A percentile compares a stretch with the other conserved stretches of the same genome.
Conservation (phyloP, 495 filamentous ascomycete species). For the Hypomontagnella submonticulosa region DNA sequence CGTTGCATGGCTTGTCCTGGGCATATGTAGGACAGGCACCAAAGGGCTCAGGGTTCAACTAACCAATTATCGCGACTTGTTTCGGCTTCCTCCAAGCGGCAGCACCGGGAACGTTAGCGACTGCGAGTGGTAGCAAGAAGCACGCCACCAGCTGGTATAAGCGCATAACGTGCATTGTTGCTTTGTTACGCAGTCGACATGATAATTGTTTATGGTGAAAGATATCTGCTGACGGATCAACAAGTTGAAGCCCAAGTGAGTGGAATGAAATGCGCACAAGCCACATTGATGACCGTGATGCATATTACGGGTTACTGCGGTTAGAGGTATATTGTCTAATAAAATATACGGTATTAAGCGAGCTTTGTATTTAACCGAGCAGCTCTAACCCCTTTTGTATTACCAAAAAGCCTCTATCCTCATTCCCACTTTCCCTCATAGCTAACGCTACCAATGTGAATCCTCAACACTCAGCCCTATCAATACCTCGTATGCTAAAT, state of each 20-base stretch:
- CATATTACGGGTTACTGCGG: not conserved
- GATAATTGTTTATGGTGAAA: constrained; percentile 13
- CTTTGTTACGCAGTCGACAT: not conserved
- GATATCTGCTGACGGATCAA: constrained; percentile 13
- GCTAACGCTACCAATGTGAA: too few species aligned
- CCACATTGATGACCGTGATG: not conserved
- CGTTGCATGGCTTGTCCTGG: too few species aligned
- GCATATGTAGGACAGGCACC: too few species aligned
- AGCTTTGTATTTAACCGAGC: too few species aligned
- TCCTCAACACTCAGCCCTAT: too few species aligned
- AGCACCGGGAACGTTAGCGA: not conserved
- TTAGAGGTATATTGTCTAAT: not conserved
- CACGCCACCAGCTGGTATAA: constrained; percentile 4
- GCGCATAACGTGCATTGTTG: constrained; percentile 24
- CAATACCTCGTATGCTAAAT: too few species aligned
- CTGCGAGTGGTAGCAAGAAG: constrained; percentile 2
- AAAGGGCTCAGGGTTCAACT: constrained; percentile 21
- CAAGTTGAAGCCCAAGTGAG: not conserved
- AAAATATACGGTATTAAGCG: too few species aligned
- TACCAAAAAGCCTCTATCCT: too few species aligned
- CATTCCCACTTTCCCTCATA: too few species aligned
- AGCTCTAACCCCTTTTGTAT: too few species aligned
- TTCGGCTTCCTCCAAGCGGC: constrained; percentile 31
- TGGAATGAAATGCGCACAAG: constrained; percentile 15
- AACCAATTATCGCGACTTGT: constrained; percentile 60